phyloP scores from a whole-genome alignment of 83 land plant species.

The Larix sibirica region DNA sequence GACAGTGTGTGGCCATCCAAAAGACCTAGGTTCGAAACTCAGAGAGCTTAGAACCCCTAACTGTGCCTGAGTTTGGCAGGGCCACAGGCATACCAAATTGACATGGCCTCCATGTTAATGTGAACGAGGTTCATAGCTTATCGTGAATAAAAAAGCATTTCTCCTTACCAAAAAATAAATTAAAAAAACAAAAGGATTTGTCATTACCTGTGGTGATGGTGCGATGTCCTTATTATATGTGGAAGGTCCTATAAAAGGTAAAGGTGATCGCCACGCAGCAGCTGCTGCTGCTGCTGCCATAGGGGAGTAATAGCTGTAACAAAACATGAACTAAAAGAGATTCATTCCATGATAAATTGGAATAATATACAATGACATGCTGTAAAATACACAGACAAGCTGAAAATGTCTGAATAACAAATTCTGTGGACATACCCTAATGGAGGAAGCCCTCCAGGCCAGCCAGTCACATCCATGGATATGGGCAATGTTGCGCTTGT shows the following conservation, averaged over 20 bases:
- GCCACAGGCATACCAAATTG: no score
- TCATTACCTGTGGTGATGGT: background rate
- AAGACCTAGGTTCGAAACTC: no score
- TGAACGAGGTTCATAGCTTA: no score
- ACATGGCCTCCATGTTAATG: no score
- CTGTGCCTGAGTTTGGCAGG: no score
- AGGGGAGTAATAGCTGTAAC: slow-evolving; percentile 14
- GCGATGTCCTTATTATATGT: background rate
- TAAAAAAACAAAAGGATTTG: background rate
- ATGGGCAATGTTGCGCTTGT: slow-evolving; percentile 4
- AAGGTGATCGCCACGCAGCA: slow-evolving; percentile 9
- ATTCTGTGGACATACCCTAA: slow-evolving; percentile 1
- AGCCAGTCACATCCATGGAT: background rate
- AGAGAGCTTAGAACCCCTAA: no score
- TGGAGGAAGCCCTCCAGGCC: slow-evolving; percentile 6
- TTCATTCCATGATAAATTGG: background rate
- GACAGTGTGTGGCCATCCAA: no score
- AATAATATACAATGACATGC: background rate
- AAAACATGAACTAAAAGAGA: background rate
- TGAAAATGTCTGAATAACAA: background rate
- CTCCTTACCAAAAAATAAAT: no score
- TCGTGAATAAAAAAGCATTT: no score
- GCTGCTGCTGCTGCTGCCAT: background rate
- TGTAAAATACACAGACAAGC: background rate
- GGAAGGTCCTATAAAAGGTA: background rate